Base-by-base conservation (phyloP, 257 asterid species). In the Penstemon davidsonii region DNA sequence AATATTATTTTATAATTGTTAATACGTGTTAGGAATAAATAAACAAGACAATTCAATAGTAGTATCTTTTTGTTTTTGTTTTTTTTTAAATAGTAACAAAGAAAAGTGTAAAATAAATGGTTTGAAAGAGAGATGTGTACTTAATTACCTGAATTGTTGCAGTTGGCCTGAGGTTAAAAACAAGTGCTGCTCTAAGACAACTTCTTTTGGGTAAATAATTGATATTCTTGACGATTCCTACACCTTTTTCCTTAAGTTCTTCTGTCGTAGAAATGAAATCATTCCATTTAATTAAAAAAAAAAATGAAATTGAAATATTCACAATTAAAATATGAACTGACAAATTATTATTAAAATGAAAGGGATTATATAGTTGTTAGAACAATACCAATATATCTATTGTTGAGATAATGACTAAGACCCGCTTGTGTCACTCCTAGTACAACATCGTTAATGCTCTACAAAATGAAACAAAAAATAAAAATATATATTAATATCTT, bases 341-440 rank as follows among this genome's bases (percentile, higher is more conserved):
- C 5, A 4, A 42, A 8, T 3, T 3, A n/a, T 25, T 25, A 25
- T 25, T 25, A 25, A 2, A 25, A 25, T 25, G 33, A 25, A 25
- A 25, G 33, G 2, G 2, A 25, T 25, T 25, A 25, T 25, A 38
- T n/a, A 66, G 0, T 38, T 36, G 11, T 10, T 9, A 9, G 47
- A 25, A n/a, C 13, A 47, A 15, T 53, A 45, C 60, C 40, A 82
- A 84, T 80, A 53, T 82, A 79, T 79, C 78, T 69, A 53, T 60
- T 76, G 60, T 69, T 73, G 50, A 82, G 76, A 64, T 79, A 79
- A 1, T 72, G 74, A 38, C 72, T 73, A 56, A 82, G 66, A 12
- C 81, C 87, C 7, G 84, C 87, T 75, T 82, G 73, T 6, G 76
- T 45, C 40, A 82, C 71, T n/a, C 87, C 87, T 68, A 76, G 39